Percentiles rank a stretch among this genome's conserved stretches.
These are phyloP conservation scores for Lophium mytilinum DNA, from an alignment of 495 filamentous ascomycete genomes.

Conservation along the genomic window DNA sequence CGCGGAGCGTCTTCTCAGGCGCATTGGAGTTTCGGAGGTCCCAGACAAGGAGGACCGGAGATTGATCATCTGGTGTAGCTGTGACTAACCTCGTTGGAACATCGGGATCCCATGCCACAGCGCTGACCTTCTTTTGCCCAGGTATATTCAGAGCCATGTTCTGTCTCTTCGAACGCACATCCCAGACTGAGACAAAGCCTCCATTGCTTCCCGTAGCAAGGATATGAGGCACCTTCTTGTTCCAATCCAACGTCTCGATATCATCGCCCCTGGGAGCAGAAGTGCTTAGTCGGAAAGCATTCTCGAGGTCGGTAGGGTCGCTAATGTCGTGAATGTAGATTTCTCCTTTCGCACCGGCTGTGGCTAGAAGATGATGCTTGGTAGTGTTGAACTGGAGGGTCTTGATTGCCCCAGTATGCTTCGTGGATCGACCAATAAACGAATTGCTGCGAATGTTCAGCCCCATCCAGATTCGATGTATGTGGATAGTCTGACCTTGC, in stretches of 20 bases:
- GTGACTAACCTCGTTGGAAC: constrained; percentile 89
- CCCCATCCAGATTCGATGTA: neutral
- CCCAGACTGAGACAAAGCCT: constrained; percentile 97
- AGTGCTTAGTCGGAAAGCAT: constrained; percentile 81
- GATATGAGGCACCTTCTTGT: constrained; percentile 95
- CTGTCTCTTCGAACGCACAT: constrained; percentile 93
- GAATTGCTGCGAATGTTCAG: constrained; percentile 50
- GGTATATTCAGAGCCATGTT: constrained; percentile 89
- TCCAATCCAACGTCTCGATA: constrained; percentile 94
- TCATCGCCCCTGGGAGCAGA: constrained; percentile 84
- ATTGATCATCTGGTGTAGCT: constrained; percentile 82
- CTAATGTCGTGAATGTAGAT: constrained; percentile 92
- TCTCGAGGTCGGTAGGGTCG: constrained; percentile 53
- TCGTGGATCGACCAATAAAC: constrained; percentile 77
- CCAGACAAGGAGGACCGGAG: constrained; percentile 85
- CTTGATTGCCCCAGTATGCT: constrained; percentile 90
- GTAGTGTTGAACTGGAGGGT: constrained; percentile 97
- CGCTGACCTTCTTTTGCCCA: constrained; percentile 85
- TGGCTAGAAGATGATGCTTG: constrained; percentile 83
- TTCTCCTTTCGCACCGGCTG: constrained; percentile 90
- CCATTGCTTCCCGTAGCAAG: constrained; percentile 88
- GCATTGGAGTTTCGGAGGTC: constrained; percentile 93
- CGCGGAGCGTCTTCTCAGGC: constrained; percentile 79
- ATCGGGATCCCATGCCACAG: constrained; percentile 94
- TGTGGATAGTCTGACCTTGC: constrained; percentile 37